Evolutionary conservation across 2,329 filamentous ascomycete species (phyloP).

Genomic region (Neonectria hederae): DNA sequence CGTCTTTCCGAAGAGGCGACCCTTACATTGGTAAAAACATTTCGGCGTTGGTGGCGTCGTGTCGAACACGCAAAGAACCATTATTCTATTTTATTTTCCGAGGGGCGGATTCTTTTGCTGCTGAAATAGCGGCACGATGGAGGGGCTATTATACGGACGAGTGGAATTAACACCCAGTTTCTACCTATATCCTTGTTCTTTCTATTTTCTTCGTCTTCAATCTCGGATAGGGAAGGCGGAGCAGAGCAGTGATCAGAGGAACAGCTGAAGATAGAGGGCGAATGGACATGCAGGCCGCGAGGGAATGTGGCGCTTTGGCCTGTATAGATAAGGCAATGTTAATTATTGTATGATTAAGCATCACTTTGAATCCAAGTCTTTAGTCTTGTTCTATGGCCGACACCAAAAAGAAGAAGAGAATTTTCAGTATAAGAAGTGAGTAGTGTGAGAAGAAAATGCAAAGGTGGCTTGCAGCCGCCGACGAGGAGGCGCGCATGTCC

Average conservation of each 20-base stretch:
- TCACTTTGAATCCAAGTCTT: conserved; percentile 28
- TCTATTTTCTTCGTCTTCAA: conserved; percentile 22
- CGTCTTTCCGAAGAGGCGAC: conserved; percentile 33
- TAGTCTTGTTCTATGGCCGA: background rate
- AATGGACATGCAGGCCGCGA: conserved; percentile 1
- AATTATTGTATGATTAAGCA: conserved; percentile 43
- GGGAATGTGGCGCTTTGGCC: conserved; percentile 12
- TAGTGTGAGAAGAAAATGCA: conserved; percentile 2
- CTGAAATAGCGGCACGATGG: background rate
- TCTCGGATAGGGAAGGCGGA: conserved; percentile 6
- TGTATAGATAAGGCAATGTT: conserved; percentile 36
- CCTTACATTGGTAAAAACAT: conserved; percentile 37
- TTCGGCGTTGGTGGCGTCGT: conserved; percentile 43
- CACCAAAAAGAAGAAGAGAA: background rate
- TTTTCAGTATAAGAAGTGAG: background rate
- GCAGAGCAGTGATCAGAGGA: conserved; percentile 9
- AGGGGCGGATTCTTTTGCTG: conserved; percentile 18
- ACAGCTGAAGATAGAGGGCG: conserved; percentile 7
- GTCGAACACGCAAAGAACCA: conserved; percentile 39
- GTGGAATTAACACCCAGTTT: conserved; percentile 33
- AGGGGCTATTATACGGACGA: conserved; percentile 10
- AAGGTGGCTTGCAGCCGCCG: conserved; percentile 5
- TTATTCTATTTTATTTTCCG: conserved; percentile 28
- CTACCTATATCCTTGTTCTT: conserved; percentile 27
- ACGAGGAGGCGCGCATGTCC: background rate